Conservation (phyloP, 768 basidiomycete genomes). For the Hygrocybe punicea region DNA sequence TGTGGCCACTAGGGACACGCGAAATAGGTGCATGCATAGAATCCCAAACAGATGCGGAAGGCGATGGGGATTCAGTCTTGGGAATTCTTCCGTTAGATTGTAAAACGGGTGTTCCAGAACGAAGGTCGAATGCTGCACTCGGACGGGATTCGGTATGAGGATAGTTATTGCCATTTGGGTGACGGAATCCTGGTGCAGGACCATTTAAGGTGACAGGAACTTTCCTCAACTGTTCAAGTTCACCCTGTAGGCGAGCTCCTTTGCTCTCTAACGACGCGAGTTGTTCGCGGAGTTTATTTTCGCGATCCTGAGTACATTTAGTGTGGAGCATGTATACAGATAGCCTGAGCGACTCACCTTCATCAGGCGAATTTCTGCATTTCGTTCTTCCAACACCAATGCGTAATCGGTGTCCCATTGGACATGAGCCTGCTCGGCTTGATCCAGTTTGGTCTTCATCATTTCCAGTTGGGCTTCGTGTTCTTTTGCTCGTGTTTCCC, state of each 20-base stretch:
- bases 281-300: conserved; percentile 65
- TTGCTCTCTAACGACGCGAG: conserved; percentile 60
- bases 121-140: conserved; percentile 57
- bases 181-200: conserved; percentile 42
- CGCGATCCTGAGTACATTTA: conserved; percentile 54
- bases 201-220: conserved; percentile 33
- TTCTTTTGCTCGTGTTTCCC: conserved; percentile 76
- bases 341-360: conserved; percentile 46
- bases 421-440: conserved; percentile 57
- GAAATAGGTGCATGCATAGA: conserved; percentile 56
- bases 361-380: conserved; percentile 62
- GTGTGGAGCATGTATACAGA: conserved; percentile 5
- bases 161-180: conserved; percentile 48
- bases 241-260: conserved; percentile 53
- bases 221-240: conserved; percentile 50
- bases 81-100: conserved; percentile 22
- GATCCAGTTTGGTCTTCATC: conserved; percentile 58
- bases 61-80: conserved; percentile 47
- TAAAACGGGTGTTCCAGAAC: conserved; percentile 48
- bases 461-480: conserved; percentile 61
- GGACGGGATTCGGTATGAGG: conserved; percentile 79
- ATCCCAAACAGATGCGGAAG: conserved; percentile 61
- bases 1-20: conserved; percentile 33
- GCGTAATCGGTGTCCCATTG: conserved; percentile 73
- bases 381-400: conserved; percentile 66